phyloP scores from a whole-genome alignment of 768 basidiomycete genomes.

The Calocera viscosa region DNA sequence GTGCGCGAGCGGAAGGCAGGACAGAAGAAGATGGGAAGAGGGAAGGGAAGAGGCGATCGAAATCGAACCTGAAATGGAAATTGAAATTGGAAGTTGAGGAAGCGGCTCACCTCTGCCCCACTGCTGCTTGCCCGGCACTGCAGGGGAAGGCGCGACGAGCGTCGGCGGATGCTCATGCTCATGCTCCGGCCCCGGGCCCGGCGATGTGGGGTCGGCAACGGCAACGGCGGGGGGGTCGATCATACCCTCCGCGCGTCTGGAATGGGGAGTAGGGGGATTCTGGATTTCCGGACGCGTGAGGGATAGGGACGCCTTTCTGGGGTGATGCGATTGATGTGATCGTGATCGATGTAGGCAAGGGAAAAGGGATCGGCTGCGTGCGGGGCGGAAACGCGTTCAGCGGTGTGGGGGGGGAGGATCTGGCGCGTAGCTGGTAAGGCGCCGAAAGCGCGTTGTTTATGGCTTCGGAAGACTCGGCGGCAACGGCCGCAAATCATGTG shows the following conservation, averaged over 20 bases:
- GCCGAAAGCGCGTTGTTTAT: too few relatives aligned
- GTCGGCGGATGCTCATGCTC: not conserved
- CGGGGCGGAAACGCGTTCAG: too few relatives aligned
- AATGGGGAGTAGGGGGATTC: too few relatives aligned
- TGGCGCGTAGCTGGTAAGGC: too few relatives aligned
- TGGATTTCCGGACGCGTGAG: too few relatives aligned
- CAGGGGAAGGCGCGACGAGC: not conserved
- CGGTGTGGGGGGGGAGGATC: too few relatives aligned
- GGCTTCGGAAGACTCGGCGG: too few relatives aligned
- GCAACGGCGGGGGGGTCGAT: not conserved
- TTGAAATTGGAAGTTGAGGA: not conserved
- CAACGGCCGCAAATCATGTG: not conserved
- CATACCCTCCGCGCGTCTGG: not conserved
- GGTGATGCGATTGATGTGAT: too few relatives aligned
- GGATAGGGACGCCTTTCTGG: too few relatives aligned
- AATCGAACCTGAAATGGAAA: not conserved
- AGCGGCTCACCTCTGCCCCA: slow-evolving; percentile 13
- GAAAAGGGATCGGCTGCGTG: too few relatives aligned
- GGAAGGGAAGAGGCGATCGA: not conserved
- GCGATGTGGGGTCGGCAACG: not conserved
- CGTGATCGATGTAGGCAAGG: too few relatives aligned
- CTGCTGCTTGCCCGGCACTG: slow-evolving; percentile 1
- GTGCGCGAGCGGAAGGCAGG: not conserved
- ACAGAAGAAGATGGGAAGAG: not conserved
- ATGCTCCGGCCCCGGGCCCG: not conserved